Base-by-base conservation (phyloP, 768 basidiomycete genomes). In the Omphalotus guepiniiformis region DNA sequence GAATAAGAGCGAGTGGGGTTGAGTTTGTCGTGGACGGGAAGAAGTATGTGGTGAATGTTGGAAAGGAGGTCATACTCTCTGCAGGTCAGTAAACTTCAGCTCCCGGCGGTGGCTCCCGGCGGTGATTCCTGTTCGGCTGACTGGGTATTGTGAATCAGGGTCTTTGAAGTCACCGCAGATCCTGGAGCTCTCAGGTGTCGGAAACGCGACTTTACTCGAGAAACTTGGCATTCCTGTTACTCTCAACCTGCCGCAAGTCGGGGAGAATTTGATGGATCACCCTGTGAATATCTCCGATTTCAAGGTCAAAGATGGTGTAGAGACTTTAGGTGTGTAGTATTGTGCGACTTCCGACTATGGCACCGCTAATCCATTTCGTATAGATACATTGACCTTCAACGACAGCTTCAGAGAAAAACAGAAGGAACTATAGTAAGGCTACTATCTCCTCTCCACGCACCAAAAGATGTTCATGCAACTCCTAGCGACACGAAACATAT, bases 251-350 rank as follows among this genome's bases (percentile, higher is more conserved):
- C 39, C 39, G 6, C 18, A 22, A 8, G 39, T 40, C 18, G 39
- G 39, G 7, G 39, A 40, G n/a, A 40, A 40, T 26, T 22, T 40
- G 30, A 32, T 32, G 43, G 43, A 45, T 36, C 29, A 45, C 8
- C 43, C 32, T 22, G 13, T 30, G 7, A 18, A 25, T n/a, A 45
- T 15, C 21, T 8, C 43, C n/a, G 32, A 30, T 22, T 45, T 45
- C 43, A 18, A 45, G n/a, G 32, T 34, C 25, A 35, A 22, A 8
- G 18, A 32, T n/a, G 27, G 27, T 11, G 15, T 25, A 15, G 15
- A 49, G 21, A 42, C 41, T 9, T 21, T 39, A 21, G 37, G 37
- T 39, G 37, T 11, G 18, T 18, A 8, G 9, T 19, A 9, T 18
- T 39, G 9, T 21, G n/a, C 18, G 37, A 9, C 19, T 12, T 13